Percentiles rank a stretch among this genome's conserved stretches.
These are phyloP conservation scores for Carnegiea gigantea DNA, from an alignment of 179 eudicot genomes.

Conservation along the genomic window DNA sequence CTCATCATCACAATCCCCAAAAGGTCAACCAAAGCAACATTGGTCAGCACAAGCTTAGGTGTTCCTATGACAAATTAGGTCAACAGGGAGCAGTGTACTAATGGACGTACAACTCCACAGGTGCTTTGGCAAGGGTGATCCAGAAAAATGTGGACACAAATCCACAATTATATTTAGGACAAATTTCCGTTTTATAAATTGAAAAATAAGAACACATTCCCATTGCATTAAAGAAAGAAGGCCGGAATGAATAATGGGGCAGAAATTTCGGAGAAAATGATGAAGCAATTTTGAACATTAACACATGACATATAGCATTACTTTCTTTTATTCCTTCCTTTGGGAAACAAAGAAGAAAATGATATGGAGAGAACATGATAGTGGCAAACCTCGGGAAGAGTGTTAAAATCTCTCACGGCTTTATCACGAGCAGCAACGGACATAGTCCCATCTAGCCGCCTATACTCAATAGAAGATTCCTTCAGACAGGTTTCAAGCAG, in stretches of 20 bases:
- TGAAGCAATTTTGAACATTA: neutral
- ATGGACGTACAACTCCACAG: neutral
- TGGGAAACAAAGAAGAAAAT: neutral
- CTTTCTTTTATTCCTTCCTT: neutral
- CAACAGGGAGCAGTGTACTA: neutral
- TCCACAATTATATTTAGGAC: too few relatives aligned
- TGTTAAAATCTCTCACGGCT: constrained; percentile 92
- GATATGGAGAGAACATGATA: neutral
- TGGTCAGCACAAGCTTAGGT: neutral
- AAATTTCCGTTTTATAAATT: too few relatives aligned
- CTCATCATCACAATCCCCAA: neutral
- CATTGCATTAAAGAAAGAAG: too few relatives aligned
- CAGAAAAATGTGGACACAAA: neutral
- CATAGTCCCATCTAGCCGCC: constrained; percentile 98
- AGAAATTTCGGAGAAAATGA: neutral
- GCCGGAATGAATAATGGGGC: neutral
- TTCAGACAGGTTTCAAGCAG: constrained; percentile 78
- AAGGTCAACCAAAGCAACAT: too few relatives aligned
- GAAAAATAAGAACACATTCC: too few relatives aligned
- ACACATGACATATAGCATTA: neutral
- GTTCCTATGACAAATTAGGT: neutral
- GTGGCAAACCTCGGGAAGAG: constrained; percentile 80
- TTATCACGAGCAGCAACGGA: constrained; percentile 84
- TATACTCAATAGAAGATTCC: constrained; percentile 65
- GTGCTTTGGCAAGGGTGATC: neutral